Conservation (phyloP, 768 basidiomycete genomes). For the Dentipellis sp. region DNA sequence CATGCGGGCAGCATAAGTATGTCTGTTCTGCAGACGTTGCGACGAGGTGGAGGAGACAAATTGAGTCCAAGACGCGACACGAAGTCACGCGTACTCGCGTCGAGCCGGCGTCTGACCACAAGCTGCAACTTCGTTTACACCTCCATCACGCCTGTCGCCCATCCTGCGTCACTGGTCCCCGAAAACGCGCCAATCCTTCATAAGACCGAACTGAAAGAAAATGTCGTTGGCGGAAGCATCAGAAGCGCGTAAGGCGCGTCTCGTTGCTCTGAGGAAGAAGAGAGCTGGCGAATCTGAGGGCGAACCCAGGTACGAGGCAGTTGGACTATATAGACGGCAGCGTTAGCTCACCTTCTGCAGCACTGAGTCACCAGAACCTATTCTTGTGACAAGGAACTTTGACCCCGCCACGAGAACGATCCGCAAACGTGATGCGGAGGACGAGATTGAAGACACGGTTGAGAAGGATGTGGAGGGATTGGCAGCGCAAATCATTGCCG, state of each 20-base stretch:
- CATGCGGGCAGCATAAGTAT: not conserved
- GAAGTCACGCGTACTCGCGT: not conserved
- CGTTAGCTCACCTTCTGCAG: constrained; percentile 1
- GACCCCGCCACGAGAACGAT: constrained; percentile 82
- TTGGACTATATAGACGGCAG: not conserved
- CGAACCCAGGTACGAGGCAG: constrained; percentile 33
- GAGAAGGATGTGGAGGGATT: constrained; percentile 80
- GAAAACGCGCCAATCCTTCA: too few relatives aligned
- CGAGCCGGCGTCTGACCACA: not conserved
- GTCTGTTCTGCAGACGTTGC: not conserved
- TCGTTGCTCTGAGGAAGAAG: constrained; percentile 65
- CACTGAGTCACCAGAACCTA: constrained; percentile 26
- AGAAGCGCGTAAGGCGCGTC: constrained; percentile 72
- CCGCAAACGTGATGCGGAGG: constrained; percentile 53
- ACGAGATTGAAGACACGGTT: constrained; percentile 71
- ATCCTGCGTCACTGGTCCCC: not conserved
- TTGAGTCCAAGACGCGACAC: constrained; percentile 4
- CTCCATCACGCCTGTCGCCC: not conserved
- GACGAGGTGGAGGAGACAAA: not conserved
- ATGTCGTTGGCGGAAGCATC: constrained; percentile 72
- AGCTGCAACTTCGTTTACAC: constrained; percentile 8
- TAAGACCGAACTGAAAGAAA: too few relatives aligned
- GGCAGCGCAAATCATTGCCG: constrained; percentile 74
- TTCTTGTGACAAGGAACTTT: constrained; percentile 73
- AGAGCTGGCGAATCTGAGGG: constrained; percentile 49